Evolutionary conservation across 108 stramenopile genomes (phyloP), one percentile per base, ranked within the genome.

Genomic region (Fragilaria crotonensis): DNA sequence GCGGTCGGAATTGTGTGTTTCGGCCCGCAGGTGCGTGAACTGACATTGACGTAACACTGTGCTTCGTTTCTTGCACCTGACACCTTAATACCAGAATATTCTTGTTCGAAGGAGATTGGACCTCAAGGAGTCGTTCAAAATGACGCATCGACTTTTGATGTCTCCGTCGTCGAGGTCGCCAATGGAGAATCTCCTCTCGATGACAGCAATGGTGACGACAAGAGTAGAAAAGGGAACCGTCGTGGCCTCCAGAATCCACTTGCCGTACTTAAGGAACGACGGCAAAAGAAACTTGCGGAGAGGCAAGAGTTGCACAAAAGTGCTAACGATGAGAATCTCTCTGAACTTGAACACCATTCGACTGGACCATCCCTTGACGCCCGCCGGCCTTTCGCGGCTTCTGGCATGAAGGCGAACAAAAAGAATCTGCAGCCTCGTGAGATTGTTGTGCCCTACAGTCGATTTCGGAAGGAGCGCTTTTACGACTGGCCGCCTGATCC

Each of bases 401-500:
- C 58, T 36, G 23, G 21, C 0, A 60, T 45, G 45, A 23, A 31
- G 20, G 30, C 56, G 1, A 61, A 48, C 18, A 63, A 55, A 41
- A 48, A 64, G 28, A 66, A 48, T 21, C 9, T 7, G 52, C 54
- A 60, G 4, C 79, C 73, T 25, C 59, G 79, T 5, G 76, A 76
- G 45, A 68, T 81, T 26, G 76, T 67, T 33, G 68, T 81, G 11
- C 80, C 80, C 0, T 81, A 81, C 33, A 72, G 60, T 33, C 63
- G 73, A 25, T 66, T 77, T 44, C 62, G 71, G 25, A 81, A 77
- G 36, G 76, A 81, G 30, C 64, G 80, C 5, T 81, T 81, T 33
- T 81, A 62, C 36, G 80, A 81, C 45, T 81, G 80, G 80, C 80
- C 80, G 20, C 80, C 80, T 23, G 80, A 81, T 53, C 80, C 76